A percentile compares a stretch with the other conserved stretches of the same genome.
Conservation (phyloP, 176 grass and related monocot species). For the Oryza glumipatula region DNA sequence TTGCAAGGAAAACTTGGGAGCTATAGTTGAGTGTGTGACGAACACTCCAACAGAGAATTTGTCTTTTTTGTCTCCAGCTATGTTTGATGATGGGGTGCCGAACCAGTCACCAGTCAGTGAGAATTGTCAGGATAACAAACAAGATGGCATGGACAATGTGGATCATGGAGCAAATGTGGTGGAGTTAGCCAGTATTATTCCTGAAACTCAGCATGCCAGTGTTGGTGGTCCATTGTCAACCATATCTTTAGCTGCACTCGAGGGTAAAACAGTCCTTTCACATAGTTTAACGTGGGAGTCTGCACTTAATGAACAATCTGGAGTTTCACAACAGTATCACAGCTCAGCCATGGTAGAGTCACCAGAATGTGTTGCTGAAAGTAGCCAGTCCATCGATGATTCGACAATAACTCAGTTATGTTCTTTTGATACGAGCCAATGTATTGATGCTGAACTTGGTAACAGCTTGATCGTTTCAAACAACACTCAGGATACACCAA, state of each 20-base stretch:
- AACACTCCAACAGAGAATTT: background rate
- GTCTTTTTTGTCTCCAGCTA: background rate
- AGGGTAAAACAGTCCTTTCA: background rate
- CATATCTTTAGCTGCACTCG: background rate
- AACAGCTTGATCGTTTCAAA: slow-evolving; percentile 15
- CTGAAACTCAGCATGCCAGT: background rate
- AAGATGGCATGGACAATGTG: background rate
- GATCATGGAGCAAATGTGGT: background rate
- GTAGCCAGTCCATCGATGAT: background rate
- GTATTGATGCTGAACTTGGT: background rate
- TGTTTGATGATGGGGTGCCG: background rate
- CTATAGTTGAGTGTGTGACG: background rate
- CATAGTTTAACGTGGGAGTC: background rate
- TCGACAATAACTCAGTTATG: slow-evolving; percentile 1
- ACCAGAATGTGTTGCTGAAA: background rate
- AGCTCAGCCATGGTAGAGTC: background rate
- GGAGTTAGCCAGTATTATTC: background rate
- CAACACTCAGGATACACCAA: slow-evolving; percentile 25
- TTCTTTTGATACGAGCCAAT: slow-evolving; percentile 1
- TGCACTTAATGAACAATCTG: background rate
- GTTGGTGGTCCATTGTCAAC: background rate
- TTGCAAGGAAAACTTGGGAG: background rate
- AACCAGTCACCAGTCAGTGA: background rate
- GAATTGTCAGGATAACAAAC: background rate
- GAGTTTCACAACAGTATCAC: background rate